Base-by-base conservation (phyloP, 805 yeast species). In the Schwanniomyces pseudopolymorphus region DNA sequence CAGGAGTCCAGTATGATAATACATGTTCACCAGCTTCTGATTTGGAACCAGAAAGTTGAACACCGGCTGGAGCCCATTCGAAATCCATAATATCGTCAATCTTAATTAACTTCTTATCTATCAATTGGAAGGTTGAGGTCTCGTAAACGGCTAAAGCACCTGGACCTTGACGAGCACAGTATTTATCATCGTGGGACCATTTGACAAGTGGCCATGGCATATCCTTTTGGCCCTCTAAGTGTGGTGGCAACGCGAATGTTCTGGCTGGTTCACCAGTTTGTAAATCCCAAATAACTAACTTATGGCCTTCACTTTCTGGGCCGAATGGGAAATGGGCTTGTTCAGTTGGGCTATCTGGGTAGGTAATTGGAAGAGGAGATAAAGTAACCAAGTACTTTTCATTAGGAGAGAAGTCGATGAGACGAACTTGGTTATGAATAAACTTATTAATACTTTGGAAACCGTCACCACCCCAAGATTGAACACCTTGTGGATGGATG, bases 1-100 rank as follows among this genome's bases (percentile, higher is more conserved):
- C 99, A 45, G 99, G 99, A 40, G 97, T 90, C 99, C 99, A 94
- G 75, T 85, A 94, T 26, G 96, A 84, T 56, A 94, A 77, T 28
- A 90, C 72, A 57, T 84, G 84, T 46, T 84, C 83, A 44, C 78
- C 78, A 37, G 74, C 77, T 47, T 77, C 81, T 33, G 64, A 72
- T 48, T 72, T 77, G 45, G 81, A 70, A 48, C 78, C 80, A 39
- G 82, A 79, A 46, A 88, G 75, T 56, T 79, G 75, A 43, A 89
- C 87, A 55, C 88, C 87, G 20, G 89, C 84, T 50, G 99, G 99
- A 22, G 97, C 90, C 80, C 92, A 94, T 66, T 89, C 95, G 61
- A 94, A 94, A 68, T 91, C 97, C 60, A 82, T 82, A 53, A 94
- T 80, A 47, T 90, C 95, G 20, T 87, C 87, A 55, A 89, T 80